Evolutionary conservation across 108 stramenopile genomes (phyloP).

Genomic region (Nannochloropsis oceanica): DNA sequence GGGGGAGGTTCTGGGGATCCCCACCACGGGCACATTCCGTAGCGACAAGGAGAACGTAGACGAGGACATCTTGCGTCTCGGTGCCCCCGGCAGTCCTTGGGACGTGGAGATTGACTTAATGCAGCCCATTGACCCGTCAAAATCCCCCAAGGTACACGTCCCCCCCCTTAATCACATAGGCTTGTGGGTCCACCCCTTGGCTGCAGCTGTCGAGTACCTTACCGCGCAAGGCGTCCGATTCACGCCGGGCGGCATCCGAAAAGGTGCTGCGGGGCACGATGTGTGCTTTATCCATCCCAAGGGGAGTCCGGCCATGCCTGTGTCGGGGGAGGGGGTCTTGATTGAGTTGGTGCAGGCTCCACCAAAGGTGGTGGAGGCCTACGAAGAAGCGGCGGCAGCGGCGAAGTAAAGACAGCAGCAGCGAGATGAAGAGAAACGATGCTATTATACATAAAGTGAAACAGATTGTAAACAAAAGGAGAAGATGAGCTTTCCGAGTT

Average conservation of each 20-base stretch:
- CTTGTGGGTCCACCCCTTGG: slow-evolving; percentile 87
- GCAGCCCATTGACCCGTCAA: slow-evolving; percentile 69
- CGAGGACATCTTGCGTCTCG: slow-evolving; percentile 79
- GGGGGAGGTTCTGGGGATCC: slow-evolving; percentile 61
- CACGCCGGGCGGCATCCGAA: slow-evolving; percentile 73
- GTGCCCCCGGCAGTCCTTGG: slow-evolving; percentile 40
- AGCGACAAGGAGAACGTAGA: slow-evolving; percentile 77
- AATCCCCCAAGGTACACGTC: slow-evolving; percentile 55
- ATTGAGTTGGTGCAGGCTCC: slow-evolving; percentile 97
- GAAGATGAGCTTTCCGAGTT: too few relatives aligned
- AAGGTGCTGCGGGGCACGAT: slow-evolving; percentile 80
- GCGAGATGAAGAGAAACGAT: too few relatives aligned
- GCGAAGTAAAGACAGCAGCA: background rate
- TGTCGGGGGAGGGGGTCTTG: slow-evolving; percentile 78
- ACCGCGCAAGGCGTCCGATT: slow-evolving; percentile 58
- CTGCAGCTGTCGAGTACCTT: slow-evolving; percentile 67
- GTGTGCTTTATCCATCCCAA: slow-evolving; percentile 95
- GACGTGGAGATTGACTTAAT: slow-evolving; percentile 89
- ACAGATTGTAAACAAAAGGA: too few relatives aligned
- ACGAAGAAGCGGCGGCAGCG: background rate
- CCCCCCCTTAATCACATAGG: slow-evolving; percentile 93
- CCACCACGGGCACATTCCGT: slow-evolving; percentile 42
- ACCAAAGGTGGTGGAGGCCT: slow-evolving; percentile 47
- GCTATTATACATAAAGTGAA: too few relatives aligned
- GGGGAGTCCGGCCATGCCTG: slow-evolving; percentile 64